phyloP scores from a whole-genome alignment of 2,329 filamentous ascomycete genomes.

The Hysterium pulicare region DNA sequence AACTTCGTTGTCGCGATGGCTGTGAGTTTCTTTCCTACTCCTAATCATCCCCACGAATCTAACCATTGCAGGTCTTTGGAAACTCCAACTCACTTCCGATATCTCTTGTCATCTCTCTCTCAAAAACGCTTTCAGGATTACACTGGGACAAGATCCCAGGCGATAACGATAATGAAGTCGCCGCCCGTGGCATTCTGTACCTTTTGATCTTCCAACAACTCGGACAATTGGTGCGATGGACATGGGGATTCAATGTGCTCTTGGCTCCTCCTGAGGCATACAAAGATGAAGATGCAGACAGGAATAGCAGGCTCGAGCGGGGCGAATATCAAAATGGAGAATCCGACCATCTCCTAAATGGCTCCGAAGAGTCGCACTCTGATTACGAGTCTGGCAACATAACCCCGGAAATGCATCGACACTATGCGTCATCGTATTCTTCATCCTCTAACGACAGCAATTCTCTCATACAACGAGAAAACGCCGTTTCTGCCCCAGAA shows the following conservation, averaged over 20 bases:
- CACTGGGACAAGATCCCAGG: slow-evolving; percentile 91
- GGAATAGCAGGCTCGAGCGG: slow-evolving; percentile 39
- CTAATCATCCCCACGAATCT: slow-evolving; percentile 11
- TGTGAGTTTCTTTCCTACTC: slow-evolving; percentile 41
- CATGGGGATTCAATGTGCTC: slow-evolving; percentile 94
- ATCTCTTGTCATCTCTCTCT: slow-evolving; percentile 89
- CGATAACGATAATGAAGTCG: slow-evolving; percentile 94
- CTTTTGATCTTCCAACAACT: slow-evolving; percentile 97
- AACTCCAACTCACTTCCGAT: slow-evolving; percentile 98
- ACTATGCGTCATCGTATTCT: slow-evolving; percentile 22
- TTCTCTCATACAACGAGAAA: slow-evolving; percentile 25
- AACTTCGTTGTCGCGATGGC: slow-evolving; percentile 99
- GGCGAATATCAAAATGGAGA: slow-evolving; percentile 56
- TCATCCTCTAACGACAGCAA: slow-evolving; percentile 28
- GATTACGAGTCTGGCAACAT: slow-evolving; percentile 46
- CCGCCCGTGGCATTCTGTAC: slow-evolving; percentile 89
- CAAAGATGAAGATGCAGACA: slow-evolving; percentile 56
- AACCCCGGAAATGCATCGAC: slow-evolving; percentile 37
- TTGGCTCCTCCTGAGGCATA: slow-evolving; percentile 80
- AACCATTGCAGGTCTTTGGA: slow-evolving; percentile 67
- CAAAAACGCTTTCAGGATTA: slow-evolving; percentile 84
- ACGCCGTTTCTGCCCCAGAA: slow-evolving; percentile 24
- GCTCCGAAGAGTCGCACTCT: slow-evolving; percentile 36
- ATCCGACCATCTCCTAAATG: slow-evolving; percentile 37
- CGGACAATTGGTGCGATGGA: slow-evolving; percentile 93